These are phyloP conservation scores for Teunomyces tritomae DNA, from an alignment of 805 yeast genomes.

Conservation along the genomic window DNA sequence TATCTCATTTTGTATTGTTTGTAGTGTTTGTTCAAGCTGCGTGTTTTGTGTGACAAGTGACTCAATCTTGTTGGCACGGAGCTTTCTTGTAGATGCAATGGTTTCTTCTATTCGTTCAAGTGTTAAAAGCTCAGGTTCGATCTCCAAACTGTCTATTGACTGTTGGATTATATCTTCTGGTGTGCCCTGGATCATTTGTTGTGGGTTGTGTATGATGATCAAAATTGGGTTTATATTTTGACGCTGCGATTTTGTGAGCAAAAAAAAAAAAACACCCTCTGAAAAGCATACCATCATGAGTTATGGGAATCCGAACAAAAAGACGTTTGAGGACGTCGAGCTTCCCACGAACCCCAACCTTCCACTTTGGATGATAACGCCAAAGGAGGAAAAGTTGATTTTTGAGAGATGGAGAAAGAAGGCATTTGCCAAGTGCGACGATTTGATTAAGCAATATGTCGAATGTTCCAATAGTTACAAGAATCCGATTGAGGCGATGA, in stretches of 20 bases:
- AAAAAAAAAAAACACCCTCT: constrained; percentile 1
- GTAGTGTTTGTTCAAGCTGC: constrained; percentile 9
- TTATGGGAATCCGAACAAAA: constrained; percentile 21
- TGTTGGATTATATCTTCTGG: constrained; percentile 38
- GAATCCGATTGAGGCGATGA: constrained; percentile 64
- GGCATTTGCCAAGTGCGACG: constrained; percentile 67
- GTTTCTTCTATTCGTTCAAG: constrained; percentile 44
- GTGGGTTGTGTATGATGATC: background rate
- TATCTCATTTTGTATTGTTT: constrained; percentile 12
- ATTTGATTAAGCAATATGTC: constrained; percentile 63
- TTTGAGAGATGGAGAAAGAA: constrained; percentile 66
- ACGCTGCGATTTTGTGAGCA: background rate
- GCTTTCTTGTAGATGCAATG: constrained; percentile 24
- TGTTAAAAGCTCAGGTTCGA: constrained; percentile 49
- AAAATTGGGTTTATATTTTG: background rate
- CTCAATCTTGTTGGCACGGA: constrained; percentile 25
- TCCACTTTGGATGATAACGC: constrained; percentile 76
- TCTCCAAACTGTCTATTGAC: constrained; percentile 48
- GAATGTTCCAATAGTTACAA: constrained; percentile 58
- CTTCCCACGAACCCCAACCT: constrained; percentile 45
- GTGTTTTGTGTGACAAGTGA: constrained; percentile 4
- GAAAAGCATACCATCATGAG: constrained; percentile 17
- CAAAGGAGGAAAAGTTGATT: constrained; percentile 71
- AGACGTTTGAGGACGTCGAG: constrained; percentile 36
- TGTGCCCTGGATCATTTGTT: constrained; percentile 27